Evolutionary conservation across 2,329 filamentous ascomycete species (phyloP).

Genomic region (Albophoma yamanashiensis): DNA sequence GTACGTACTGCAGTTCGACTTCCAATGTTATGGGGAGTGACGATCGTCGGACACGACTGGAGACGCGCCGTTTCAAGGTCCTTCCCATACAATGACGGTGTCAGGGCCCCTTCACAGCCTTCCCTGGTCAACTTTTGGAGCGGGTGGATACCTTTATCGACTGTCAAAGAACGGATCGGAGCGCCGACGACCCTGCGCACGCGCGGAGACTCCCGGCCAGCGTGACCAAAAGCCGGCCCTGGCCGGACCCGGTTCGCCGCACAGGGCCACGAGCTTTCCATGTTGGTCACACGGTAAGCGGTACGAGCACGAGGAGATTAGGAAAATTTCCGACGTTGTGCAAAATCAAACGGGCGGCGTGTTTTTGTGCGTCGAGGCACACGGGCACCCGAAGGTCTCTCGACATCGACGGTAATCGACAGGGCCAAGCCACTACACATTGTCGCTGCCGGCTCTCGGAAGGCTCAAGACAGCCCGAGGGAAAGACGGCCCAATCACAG

Average conservation of each 20-base stretch:
- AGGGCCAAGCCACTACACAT: background rate
- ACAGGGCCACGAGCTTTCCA: background rate
- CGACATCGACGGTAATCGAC: background rate
- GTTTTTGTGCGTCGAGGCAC: background rate
- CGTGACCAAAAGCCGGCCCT: background rate
- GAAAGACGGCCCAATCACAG: background rate
- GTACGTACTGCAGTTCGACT: background rate
- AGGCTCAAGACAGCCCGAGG: background rate
- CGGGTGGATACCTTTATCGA: background rate
- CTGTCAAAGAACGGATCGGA: background rate
- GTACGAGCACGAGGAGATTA: background rate
- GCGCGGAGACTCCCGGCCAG: background rate
- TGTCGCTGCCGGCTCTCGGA: background rate
- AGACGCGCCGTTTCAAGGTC: background rate
- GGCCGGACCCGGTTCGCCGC: background rate
- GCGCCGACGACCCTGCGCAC: background rate
- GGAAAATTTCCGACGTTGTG: background rate
- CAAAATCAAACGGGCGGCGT: background rate
- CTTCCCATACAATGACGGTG: background rate
- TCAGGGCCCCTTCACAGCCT: background rate
- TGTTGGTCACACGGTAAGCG: background rate
- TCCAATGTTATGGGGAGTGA: background rate
- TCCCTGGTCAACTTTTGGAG: background rate
- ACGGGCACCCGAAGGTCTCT: background rate
- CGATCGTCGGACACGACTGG: background rate